A percentile compares a stretch with the other conserved stretches of the same genome.
These are phyloP conservation scores for Thelonectria olida DNA, from an alignment of 2,329 filamentous ascomycete genomes.

Conservation along the genomic window DNA sequence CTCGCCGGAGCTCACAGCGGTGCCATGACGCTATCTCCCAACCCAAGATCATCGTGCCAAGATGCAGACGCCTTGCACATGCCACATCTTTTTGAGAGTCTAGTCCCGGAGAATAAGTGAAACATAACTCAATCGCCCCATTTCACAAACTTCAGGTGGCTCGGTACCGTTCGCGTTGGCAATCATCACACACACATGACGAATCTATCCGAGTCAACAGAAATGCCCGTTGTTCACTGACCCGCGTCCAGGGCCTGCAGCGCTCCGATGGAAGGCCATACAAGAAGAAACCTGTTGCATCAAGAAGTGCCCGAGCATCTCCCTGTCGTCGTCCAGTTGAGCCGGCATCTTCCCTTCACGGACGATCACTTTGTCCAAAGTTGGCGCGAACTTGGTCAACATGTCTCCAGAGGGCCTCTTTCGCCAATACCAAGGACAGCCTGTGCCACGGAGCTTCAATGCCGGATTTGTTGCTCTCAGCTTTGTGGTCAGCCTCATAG, in stretches of 20 bases:
- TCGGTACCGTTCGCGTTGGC: neutral
- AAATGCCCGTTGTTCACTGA: neutral
- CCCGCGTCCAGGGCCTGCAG: neutral
- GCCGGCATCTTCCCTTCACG: neutral
- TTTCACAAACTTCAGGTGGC: neutral
- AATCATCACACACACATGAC: neutral
- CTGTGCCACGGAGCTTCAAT: conserved; percentile 62
- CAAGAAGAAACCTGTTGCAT: neutral
- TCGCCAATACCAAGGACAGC: conserved; percentile 52
- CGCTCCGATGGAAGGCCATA: neutral
- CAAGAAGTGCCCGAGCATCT: neutral
- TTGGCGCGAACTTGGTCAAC: neutral
- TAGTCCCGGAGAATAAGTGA: neutral
- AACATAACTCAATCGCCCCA: neutral
- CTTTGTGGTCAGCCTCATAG: conserved; percentile 79
- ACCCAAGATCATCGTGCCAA: too few relatives aligned
- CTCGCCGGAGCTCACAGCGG: too few relatives aligned
- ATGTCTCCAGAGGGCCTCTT: conserved; percentile 46
- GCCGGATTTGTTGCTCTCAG: conserved; percentile 76
- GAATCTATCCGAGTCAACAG: neutral
- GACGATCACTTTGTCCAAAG: neutral
- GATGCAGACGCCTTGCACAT: too few relatives aligned
- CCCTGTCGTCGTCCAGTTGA: too few relatives aligned
- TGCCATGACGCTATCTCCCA: too few relatives aligned
- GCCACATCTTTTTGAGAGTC: neutral